Evolutionary conservation across 1,139 yeast species (phyloP), one percentile per base, ranked within the genome.

Genomic region (Diutina neorugosa): DNA sequence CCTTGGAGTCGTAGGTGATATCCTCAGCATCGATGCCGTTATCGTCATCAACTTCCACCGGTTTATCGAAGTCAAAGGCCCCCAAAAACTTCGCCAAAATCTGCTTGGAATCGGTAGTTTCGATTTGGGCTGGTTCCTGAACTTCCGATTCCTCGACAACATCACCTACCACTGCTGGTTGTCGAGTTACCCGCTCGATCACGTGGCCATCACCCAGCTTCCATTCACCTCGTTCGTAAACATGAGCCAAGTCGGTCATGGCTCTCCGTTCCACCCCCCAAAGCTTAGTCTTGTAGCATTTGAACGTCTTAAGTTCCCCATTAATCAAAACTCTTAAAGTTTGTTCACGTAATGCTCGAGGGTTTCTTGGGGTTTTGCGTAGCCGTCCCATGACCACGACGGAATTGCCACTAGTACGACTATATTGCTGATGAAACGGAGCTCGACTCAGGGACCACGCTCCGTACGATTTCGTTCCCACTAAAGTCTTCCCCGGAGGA

Each of bases 201-300:
- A 86, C 76, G 64, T 88, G 96, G 54, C 86, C 88, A 58, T 81
- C 82, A 8, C 94, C 94, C 66, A 89, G 89, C 59, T 75, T 77
- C 98, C 98, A 93, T 49, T 74, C 76, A 0, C 88, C 88, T 56
- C 83, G 76, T 16, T 66, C 69, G 63, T 78, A 91, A 54, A 70
- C 69, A 66, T 74, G 79, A 0, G 86, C 85, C 60, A 90, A 71
- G 59, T 84, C 93, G 1, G 75, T 64, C 2, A 77, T 71, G 59
- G 78, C 82, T 58, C 79, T 77, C 68, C 86, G 84, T 59, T 86
- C 91, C 56, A 81, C 74, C 9, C 98, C 98, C 98, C 98, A 93
- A 49, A 93, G 73, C 62, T 89, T 89, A 25, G 84, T 81, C 68
- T 87, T 87, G 61, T 74, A 76, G 57, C 83, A 72, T 61, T 80